Evolutionary conservation across 1,139 yeast genomes (phyloP).

Genomic region (Lodderomyces parapsilosis): DNA sequence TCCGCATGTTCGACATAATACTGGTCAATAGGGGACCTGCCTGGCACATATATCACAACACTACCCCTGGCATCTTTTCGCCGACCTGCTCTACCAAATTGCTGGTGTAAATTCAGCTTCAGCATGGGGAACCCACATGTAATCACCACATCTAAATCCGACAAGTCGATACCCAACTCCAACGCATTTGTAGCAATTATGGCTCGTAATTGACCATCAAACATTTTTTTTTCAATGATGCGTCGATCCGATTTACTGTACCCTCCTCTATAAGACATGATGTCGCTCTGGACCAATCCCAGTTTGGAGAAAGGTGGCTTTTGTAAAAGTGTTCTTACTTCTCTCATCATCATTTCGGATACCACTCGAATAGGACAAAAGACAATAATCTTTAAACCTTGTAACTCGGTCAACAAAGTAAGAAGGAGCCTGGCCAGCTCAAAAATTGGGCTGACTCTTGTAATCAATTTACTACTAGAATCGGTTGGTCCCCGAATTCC

Average conservation of each 20-base stretch:
- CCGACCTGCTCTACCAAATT: conserved; percentile 95
- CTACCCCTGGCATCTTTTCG: conserved; percentile 63
- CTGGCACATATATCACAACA: conserved; percentile 78
- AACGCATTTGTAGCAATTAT: conserved; percentile 93
- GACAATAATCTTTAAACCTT: conserved; percentile 65
- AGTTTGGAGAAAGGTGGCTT: conserved; percentile 28
- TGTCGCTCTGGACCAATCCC: conserved; percentile 51
- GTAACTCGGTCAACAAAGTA: conserved; percentile 57
- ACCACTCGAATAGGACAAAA: conserved; percentile 85
- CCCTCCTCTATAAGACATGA: conserved; percentile 95
- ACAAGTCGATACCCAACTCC: conserved; percentile 93
- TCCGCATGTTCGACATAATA: conserved; percentile 73
- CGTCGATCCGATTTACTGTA: conserved; percentile 84
- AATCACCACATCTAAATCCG: conserved; percentile 85
- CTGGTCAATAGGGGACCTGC: conserved; percentile 84
- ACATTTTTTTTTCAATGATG: conserved; percentile 85
- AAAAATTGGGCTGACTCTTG: conserved; percentile 65
- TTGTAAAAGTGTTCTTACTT: conserved; percentile 54
- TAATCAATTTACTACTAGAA: conserved; percentile 24
- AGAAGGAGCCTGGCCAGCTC: conserved; percentile 77
- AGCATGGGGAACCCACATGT: conserved; percentile 92
- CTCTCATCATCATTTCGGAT: conserved; percentile 86
- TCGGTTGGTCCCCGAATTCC: conserved; percentile 38
- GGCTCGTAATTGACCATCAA: conserved; percentile 77
- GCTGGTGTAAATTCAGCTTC: conserved; percentile 86